Evolutionary conservation across 2,329 filamentous ascomycete genomes (phyloP).

Genomic region (Myriangium duriaei): DNA sequence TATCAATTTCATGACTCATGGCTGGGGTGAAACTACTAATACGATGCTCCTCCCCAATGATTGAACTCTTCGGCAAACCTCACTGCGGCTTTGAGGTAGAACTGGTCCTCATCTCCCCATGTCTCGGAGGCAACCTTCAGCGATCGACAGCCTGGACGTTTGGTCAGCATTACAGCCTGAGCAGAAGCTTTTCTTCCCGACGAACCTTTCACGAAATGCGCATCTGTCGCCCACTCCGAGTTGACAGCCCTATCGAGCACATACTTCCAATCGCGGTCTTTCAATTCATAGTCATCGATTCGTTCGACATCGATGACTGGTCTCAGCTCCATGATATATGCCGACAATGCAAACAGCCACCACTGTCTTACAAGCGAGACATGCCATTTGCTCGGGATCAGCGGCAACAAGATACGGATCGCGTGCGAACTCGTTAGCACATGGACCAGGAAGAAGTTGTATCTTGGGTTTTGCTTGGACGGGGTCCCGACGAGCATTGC

Average conservation of each 20-base stretch:
- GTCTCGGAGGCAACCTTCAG: constrained; percentile 62
- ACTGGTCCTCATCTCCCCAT: constrained; percentile 57
- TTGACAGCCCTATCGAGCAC: constrained; percentile 59
- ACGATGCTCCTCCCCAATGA: constrained; percentile 44
- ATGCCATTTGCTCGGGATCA: constrained; percentile 62
- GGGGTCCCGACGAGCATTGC: constrained; percentile 52
- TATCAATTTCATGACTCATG: constrained; percentile 2
- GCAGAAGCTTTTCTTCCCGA: neutral
- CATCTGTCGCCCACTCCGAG: constrained; percentile 55
- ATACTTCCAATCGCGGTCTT: constrained; percentile 61
- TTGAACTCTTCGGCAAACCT: constrained; percentile 62
- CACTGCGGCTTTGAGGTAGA: constrained; percentile 55
- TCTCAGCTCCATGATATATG: constrained; percentile 64
- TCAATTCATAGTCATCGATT: constrained; percentile 47
- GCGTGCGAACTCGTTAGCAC: constrained; percentile 78
- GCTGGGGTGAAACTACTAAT: constrained; percentile 3
- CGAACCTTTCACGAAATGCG: constrained; percentile 74
- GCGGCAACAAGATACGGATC: constrained; percentile 68
- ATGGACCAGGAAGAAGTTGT: constrained; percentile 76
- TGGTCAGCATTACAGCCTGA: neutral
- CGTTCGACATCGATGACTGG: constrained; percentile 58
- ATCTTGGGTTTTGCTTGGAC: constrained; percentile 39
- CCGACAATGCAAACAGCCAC: constrained; percentile 71
- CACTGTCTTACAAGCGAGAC: constrained; percentile 66
- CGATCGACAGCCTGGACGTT: constrained; percentile 48